These are phyloP conservation scores for Dendrobium chrysotoxum DNA, from an alignment of 106 monocot species.

Conservation along the genomic window DNA sequence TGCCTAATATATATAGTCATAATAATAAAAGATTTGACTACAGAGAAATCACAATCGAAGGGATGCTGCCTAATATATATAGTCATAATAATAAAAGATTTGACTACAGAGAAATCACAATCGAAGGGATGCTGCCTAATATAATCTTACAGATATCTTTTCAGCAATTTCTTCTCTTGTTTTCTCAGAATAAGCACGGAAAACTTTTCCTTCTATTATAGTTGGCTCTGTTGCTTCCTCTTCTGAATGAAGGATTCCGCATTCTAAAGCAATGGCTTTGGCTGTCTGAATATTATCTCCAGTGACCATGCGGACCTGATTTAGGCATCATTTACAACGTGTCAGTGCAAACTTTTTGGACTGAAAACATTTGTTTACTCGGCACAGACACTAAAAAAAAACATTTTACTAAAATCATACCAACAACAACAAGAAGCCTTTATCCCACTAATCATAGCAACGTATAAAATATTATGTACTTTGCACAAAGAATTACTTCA, in stretches of 20 bases:
- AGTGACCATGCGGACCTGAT: slow-evolving; percentile 63
- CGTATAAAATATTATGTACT: not conserved
- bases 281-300: slow-evolving; percentile 30
- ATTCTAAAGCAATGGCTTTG: slow-evolving; percentile 22
- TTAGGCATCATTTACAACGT: slow-evolving; percentile 1
- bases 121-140: not conserved
- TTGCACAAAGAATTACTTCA: not conserved
- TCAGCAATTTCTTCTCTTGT: slow-evolving; percentile 66
- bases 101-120: too few species aligned
- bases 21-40: too few species aligned
- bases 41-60: too few species aligned
- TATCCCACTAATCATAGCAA: not conserved
- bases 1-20: too few species aligned
- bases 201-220: slow-evolving; percentile 83
- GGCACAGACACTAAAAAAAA: not conserved
- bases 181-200: slow-evolving; percentile 63
- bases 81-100: too few species aligned
- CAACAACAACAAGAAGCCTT: too few species aligned
- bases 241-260: slow-evolving; percentile 76
- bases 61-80: too few species aligned
- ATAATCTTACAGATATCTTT: slow-evolving; percentile 64
- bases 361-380: not conserved
- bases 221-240: slow-evolving; percentile 33
- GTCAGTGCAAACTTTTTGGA: not conserved
- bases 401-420: not conserved